These are phyloP conservation scores for Cornus florida DNA, from an alignment of 148 eudicot genomes.

Conservation along the genomic window DNA sequence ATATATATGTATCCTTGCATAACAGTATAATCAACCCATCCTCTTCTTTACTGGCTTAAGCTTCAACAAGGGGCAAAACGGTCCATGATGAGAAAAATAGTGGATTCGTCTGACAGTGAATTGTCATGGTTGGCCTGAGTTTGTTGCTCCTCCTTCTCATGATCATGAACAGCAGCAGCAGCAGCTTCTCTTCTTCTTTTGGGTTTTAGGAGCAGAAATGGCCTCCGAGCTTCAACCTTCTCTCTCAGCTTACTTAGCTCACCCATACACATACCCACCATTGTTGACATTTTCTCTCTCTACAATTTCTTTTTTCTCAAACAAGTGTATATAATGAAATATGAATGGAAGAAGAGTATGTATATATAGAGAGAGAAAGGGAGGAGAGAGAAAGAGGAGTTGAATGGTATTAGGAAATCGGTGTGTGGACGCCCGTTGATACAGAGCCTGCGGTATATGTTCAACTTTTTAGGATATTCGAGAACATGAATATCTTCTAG, in stretches of 20 bases:
- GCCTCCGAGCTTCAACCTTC: constrained; percentile 30
- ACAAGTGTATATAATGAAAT: not conserved
- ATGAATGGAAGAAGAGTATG: not conserved
- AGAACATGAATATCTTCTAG: not conserved
- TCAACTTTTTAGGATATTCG: not conserved
- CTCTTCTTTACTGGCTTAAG: not conserved
- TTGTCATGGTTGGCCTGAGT: constrained; percentile 8
- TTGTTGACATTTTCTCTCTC: constrained; percentile 27
- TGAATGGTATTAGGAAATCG: not conserved
- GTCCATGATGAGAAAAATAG: constrained; percentile 61
- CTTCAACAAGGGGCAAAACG: constrained; percentile 55
- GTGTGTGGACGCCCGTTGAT: not conserved
- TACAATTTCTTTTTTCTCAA: not conserved
- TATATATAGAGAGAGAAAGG: no score
- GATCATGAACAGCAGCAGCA: not conserved
- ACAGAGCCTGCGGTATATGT: not conserved
- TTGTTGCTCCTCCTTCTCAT: not conserved
- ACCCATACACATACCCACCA: constrained; percentile 36
- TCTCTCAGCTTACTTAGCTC: constrained; percentile 41
- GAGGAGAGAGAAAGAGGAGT: not conserved
- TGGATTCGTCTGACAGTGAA: constrained; percentile 43
- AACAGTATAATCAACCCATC: no score
- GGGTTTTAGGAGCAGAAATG: constrained; percentile 19
- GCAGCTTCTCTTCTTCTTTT: constrained; percentile 15
- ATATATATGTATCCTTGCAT: no score